Conservation (phyloP, 1,139 yeast genomes). For the Arxiozyma slooffiae region DNA sequence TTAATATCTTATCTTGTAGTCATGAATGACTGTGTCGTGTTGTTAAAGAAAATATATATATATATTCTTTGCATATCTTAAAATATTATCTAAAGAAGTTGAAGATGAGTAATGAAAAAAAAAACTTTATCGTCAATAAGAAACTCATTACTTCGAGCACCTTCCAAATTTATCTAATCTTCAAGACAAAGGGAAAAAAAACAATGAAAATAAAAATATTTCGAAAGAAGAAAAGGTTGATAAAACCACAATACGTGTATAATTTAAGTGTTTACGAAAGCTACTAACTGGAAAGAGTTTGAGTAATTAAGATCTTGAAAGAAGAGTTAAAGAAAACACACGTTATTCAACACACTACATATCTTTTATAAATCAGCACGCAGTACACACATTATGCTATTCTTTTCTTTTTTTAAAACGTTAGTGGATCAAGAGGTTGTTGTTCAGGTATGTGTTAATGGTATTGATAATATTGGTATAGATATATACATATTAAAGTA, state of each 20-base stretch:
- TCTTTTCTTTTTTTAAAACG: slow-evolving; percentile 89
- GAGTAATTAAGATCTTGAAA: background rate
- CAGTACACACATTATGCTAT: slow-evolving; percentile 46
- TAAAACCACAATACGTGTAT: background rate
- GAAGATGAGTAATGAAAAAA: no score
- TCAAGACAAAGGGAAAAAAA: background rate
- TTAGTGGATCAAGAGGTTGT: slow-evolving; percentile 90
- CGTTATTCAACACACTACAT: background rate
- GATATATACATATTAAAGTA: no score
- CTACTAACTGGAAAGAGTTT: background rate
- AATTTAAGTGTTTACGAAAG: no score
- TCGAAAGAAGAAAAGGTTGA: background rate
- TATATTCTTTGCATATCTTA: no score
- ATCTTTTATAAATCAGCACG: background rate
- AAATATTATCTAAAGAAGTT: no score
- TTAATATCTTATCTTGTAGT: no score
- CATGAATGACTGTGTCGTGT: no score
- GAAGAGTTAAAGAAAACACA: background rate
- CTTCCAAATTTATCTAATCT: background rate
- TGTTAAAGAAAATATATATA: no score
- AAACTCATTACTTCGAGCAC: no score
- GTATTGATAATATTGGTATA: background rate
- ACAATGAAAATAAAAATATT: no score
- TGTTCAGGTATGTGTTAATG: slow-evolving; percentile 22
- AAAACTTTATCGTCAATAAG: no score